Conservation (phyloP, 2,329 filamentous ascomycete species). For the Xylariaceae sp. region DNA sequence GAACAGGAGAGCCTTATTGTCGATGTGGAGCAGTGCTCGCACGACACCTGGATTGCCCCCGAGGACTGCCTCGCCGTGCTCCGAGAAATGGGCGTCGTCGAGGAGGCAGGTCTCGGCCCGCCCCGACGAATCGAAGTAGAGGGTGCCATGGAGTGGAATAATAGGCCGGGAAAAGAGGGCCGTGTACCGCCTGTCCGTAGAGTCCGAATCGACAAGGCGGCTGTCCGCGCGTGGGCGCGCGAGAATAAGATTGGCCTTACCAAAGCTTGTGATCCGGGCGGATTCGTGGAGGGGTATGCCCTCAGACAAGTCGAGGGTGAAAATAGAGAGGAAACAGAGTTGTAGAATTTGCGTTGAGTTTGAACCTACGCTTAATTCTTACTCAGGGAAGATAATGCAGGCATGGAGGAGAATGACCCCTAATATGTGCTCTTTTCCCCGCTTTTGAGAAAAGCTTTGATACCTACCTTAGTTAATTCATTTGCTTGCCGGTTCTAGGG, state of each 20-base stretch:
- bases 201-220: conserved; percentile 49
- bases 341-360: too few relatives aligned
- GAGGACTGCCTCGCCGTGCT: conserved; percentile 79
- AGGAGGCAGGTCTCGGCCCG: conserved; percentile 40
- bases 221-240: conserved; percentile 61
- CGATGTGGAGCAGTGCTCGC: conserved; percentile 65
- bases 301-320: conserved; percentile 36
- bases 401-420: too few relatives aligned
- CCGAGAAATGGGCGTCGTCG: conserved; percentile 70
- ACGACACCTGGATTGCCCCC: conserved; percentile 72
- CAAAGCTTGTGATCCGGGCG: conserved; percentile 64
- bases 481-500: too few relatives aligned
- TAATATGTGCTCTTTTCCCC: too few relatives aligned
- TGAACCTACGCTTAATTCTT: too few relatives aligned
- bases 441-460: too few relatives aligned
- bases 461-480: not conserved
- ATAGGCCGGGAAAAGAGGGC: conserved; percentile 18
- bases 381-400: too few relatives aligned
- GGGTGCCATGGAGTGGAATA: conserved; percentile 32
- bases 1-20: conserved; percentile 39
- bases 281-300: conserved; percentile 66
- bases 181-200: conserved; percentile 34
- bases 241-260: conserved; percentile 57
- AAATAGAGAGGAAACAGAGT: conserved; percentile 19
- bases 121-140: conserved; percentile 52